A percentile compares a stretch with the other conserved stretches of the same genome.
phyloP scores from a whole-genome alignment of 2,329 filamentous ascomycete species.

The Fusarium subtropicale region DNA sequence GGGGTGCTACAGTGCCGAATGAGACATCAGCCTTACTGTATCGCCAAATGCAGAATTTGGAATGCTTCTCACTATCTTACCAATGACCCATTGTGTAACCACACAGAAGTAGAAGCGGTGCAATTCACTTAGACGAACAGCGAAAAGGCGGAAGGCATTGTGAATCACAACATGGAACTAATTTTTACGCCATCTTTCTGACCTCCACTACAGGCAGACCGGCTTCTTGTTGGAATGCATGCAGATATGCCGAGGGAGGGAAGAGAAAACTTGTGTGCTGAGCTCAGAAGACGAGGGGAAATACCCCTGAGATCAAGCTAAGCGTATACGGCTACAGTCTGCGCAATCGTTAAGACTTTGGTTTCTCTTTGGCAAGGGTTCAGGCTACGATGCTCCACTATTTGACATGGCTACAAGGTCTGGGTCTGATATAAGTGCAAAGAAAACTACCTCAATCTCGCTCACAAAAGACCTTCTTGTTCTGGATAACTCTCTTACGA shows the following conservation, averaged over 20 bases:
- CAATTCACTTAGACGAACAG: not conserved
- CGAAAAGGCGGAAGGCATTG: no score
- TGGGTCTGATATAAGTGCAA: not conserved
- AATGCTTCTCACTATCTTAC: not conserved
- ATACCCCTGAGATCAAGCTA: not conserved
- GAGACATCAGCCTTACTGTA: slow-evolving; percentile 1
- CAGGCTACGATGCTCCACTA: not conserved
- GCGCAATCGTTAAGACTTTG: not conserved
- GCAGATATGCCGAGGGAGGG: no score
- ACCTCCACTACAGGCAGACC: not conserved
- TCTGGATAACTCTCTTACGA: not conserved
- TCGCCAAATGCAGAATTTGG: not conserved
- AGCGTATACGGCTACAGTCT: not conserved
- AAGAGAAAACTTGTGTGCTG: not conserved
- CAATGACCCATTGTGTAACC: not conserved
- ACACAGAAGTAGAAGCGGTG: not conserved
- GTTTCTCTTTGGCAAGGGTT: not conserved
- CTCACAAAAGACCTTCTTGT: slow-evolving; percentile 1
- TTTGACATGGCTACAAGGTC: not conserved
- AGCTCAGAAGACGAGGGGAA: not conserved
- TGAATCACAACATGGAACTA: not conserved
- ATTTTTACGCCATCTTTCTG: not conserved
- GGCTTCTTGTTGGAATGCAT: not conserved
- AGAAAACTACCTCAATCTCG: slow-evolving; percentile 12
- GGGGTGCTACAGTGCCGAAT: not conserved